A percentile compares a stretch with the other conserved stretches of the same genome.
phyloP scores from a whole-genome alignment of 2,329 filamentous ascomycete genomes.

The Chaetomium globosum region DNA sequence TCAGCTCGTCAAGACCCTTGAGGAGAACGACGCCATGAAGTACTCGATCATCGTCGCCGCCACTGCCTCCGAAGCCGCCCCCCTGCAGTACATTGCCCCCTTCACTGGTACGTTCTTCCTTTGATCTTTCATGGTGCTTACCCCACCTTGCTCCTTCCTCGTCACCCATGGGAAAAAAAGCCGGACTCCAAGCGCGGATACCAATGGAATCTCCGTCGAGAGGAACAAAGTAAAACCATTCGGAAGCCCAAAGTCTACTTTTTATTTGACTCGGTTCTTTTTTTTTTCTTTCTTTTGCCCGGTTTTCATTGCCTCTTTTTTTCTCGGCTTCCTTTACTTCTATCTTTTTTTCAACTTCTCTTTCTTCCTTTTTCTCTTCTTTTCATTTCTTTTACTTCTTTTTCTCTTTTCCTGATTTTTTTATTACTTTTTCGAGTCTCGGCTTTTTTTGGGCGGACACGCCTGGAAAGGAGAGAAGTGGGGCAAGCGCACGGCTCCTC shows the following conservation, averaged over 20 bases:
- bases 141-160: neutral
- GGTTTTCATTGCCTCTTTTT: too few relatives aligned
- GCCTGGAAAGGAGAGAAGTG: neutral
- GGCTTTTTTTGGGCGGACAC: neutral
- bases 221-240: too few relatives aligned
- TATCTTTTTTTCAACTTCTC: too few relatives aligned
- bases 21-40: constrained; percentile 99
- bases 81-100: constrained; percentile 89
- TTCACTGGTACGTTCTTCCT: constrained; percentile 67
- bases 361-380: neutral
- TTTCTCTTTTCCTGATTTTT: neutral
- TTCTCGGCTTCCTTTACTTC: too few relatives aligned
- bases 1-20: constrained; percentile 98
- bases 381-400: neutral
- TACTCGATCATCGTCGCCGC: constrained; percentile 93
- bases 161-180: too few relatives aligned
- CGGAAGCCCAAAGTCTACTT: too few relatives aligned
- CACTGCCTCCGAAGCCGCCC: constrained; percentile 92
- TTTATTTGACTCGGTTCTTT: too few relatives aligned
- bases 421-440: neutral
- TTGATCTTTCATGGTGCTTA: neutral
- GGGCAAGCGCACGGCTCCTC: neutral
- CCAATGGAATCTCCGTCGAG: too few relatives aligned
- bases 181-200: too few relatives aligned
- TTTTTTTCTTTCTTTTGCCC: too few relatives aligned